phyloP scores from a whole-genome alignment of 305 asterid genomes.

The Rubia tinctorum region DNA sequence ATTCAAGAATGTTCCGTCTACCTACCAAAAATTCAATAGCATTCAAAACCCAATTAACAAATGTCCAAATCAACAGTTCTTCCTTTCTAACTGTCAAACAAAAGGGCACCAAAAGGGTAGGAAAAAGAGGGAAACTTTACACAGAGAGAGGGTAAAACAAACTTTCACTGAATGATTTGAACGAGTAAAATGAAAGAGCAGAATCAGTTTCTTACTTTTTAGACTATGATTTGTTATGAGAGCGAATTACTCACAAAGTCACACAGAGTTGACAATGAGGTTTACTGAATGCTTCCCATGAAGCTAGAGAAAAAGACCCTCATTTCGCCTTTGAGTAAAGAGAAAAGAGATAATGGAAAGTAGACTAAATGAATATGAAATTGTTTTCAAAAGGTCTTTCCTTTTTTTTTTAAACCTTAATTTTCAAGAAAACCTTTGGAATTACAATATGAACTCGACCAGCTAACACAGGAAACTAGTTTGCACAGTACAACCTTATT shows the following conservation, averaged over 20 bases:
- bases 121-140: conserved; percentile 2
- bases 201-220: neutral
- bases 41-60: conserved; percentile 12
- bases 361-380: neutral
- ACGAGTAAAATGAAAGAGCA: conserved; percentile 9
- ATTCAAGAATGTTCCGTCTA: conserved; percentile 19
- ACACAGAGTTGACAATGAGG: conserved; percentile 30
- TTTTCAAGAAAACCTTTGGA: conserved; percentile 32
- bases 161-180: neutral
- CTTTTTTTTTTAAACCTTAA: conserved; percentile 25
- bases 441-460: conserved; percentile 25
- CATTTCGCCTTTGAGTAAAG: neutral
- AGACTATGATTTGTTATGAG: conserved; percentile 12
- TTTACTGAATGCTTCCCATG: neutral
- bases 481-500: neutral
- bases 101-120: conserved; percentile 2
- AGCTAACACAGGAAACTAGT: neutral
- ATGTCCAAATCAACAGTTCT: conserved; percentile 21
- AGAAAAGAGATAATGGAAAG: no score
- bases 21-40: conserved; percentile 15
- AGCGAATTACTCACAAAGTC: conserved; percentile 16
- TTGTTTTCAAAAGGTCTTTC: neutral
- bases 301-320: conserved; percentile 7
- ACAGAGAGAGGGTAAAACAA: conserved; percentile 12
- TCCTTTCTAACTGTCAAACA: conserved; percentile 26